phyloP scores from a whole-genome alignment of 2,329 filamentous ascomycete species.

The Cadophora malorum region DNA sequence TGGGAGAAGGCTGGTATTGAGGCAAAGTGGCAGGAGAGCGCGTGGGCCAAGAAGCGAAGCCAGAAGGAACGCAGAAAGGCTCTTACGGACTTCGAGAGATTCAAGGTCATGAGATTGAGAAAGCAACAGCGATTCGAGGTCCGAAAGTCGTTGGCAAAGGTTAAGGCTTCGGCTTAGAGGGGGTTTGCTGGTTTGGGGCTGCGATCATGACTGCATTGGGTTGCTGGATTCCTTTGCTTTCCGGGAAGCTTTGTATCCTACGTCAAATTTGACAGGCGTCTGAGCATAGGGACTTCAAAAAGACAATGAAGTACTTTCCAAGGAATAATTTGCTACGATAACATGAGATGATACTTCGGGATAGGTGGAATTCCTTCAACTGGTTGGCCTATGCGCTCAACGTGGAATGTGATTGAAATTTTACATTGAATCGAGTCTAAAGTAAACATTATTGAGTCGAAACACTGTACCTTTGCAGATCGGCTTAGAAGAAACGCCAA shows the following conservation, averaged over 20 bases:
- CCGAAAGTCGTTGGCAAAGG: slow-evolving; percentile 93
- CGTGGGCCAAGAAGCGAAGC: slow-evolving; percentile 92
- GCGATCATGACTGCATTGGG: slow-evolving; percentile 57
- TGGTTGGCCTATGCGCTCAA: not conserved
- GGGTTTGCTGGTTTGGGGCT: slow-evolving; percentile 46
- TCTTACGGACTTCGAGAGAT: slow-evolving; percentile 98
- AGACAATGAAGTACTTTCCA: slow-evolving; percentile 37
- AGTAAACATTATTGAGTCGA: not conserved
- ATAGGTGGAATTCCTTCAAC: not conserved
- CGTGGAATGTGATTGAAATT: slow-evolving; percentile 3
- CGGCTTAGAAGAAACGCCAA: not conserved
- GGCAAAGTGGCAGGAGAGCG: slow-evolving; percentile 87
- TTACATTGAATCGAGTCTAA: not conserved
- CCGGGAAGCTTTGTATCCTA: slow-evolving; percentile 70
- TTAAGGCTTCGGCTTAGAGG: slow-evolving; percentile 74
- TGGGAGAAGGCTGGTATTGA: slow-evolving; percentile 95
- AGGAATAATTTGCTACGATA: slow-evolving; percentile 16
- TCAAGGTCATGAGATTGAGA: slow-evolving; percentile 99
- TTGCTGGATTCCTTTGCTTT: slow-evolving; percentile 65
- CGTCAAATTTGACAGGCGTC: slow-evolving; percentile 68
- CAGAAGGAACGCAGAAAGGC: slow-evolving; percentile 86
- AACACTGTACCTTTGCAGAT: not conserved
- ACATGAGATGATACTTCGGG: not conserved
- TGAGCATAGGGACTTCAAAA: slow-evolving; percentile 66
- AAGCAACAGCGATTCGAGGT: slow-evolving; percentile 99